Evolutionary conservation across 352 stramenopile genomes (phyloP).

Genomic region (Phytophthora megakarya): DNA sequence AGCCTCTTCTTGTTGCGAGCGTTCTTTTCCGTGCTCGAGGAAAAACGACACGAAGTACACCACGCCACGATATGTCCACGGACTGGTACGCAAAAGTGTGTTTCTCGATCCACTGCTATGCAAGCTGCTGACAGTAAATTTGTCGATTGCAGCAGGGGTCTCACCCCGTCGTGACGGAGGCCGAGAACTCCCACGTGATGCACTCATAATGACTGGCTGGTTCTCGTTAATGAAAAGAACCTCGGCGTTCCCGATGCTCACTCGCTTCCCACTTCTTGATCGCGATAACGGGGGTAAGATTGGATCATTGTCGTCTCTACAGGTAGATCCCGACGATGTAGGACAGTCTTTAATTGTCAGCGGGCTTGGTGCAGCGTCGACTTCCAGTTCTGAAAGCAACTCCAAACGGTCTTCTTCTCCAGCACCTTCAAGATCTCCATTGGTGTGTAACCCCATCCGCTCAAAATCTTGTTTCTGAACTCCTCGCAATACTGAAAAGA

Average conservation of each 20-base stretch:
- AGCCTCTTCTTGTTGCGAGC: constrained; percentile 19
- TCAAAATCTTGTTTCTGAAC: constrained; percentile 47
- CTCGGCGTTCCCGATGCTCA: constrained; percentile 67
- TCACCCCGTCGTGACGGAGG: constrained; percentile 20
- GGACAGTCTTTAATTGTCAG: constrained; percentile 1
- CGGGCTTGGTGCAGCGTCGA: constrained; percentile 47
- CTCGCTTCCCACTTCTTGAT: constrained; percentile 50
- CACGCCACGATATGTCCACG: constrained; percentile 68
- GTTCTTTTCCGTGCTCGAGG: constrained; percentile 40
- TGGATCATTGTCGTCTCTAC: constrained; percentile 15
- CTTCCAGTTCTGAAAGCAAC: constrained; percentile 61
- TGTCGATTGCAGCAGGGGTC: constrained; percentile 10
- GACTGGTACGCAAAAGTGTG: constrained; percentile 60
- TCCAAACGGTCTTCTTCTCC: constrained; percentile 55
- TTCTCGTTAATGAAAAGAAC: constrained; percentile 81
- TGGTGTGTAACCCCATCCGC: constrained; percentile 27
- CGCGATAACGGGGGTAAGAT: constrained; percentile 17
- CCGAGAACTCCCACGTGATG: constrained; percentile 19
- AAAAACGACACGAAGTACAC: constrained; percentile 88
- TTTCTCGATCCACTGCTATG: constrained; percentile 24
- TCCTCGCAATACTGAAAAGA: constrained; percentile 47
- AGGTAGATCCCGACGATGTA: constrained; percentile 4
- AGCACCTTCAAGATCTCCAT: constrained; percentile 4
- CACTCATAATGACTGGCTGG: constrained; percentile 43
- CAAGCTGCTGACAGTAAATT: constrained; percentile 25